Base-by-base conservation (phyloP, 345 rosid genomes). In the Adansonia digitata region DNA sequence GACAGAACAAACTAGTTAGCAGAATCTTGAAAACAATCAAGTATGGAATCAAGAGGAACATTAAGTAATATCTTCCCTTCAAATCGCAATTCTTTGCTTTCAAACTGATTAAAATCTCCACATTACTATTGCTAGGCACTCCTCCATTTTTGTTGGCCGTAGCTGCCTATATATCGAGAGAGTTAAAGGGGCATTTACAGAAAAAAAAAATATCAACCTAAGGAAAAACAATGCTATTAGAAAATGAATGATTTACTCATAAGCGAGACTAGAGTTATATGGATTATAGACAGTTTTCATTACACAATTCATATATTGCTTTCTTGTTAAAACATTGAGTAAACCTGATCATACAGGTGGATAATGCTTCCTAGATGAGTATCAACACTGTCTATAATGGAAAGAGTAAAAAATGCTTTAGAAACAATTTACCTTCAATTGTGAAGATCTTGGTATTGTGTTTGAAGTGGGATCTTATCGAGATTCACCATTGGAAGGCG, bases 401-500 rank as follows among this genome's bases (percentile, higher is more conserved):
- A 57, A 53, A 8, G 61, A 20, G 4, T 8, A 48, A 56, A 24
- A 56, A 22, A 24, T 5, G 13, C 20, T 8, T 11, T 7, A 56
- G 15, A 7, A 56, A 60, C 65, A 22, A 43, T 67, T 48, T 81
- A 83, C 89, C 78, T 56, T 74, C 42, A 77, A 51, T 49, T 46
- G 20, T 12, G 75, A 71, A 52, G 10, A 43, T 7, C 0, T 18
- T 31, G 26, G n/a, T 20, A 17, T 15, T 55, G 60, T 9, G 4
- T 22, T 55, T 52, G 57, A 52, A 6, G 12, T 17, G 29, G 60
- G 27, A 55, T 22, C 14, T 55, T 22, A 31, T 55, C 26, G 29
- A 55, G 60, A 55, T 55, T 22, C 29, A 8, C 29, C 13, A 9
- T 55, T 55, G 13, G 26, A 55, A 55, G 29, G 60, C 4, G 29